Evolutionary conservation across 148 eudicot genomes (phyloP), one percentile per base, ranked within the genome.

Genomic region (Pharnaceum exiguum): DNA sequence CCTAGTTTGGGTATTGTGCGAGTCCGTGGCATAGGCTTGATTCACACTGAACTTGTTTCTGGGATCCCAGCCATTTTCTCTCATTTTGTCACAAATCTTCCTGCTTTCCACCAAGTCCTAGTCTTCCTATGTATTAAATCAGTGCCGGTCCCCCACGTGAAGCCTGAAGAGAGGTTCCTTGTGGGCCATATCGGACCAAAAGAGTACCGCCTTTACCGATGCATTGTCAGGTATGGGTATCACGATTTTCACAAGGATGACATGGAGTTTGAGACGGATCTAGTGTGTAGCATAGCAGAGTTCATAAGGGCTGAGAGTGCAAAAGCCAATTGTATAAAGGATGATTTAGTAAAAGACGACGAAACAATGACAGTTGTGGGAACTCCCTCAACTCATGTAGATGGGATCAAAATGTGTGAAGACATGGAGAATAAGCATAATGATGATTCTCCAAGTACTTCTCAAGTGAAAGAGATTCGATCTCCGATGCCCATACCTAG

Each of bases 11-110:
- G 99, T 55, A 78, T 93, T 9, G 96, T 89, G 2, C 71, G 99
- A 18, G 96, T 93, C 7, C 85, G 79, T 18, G 99, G 99, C 54
- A 75, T 93, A 9, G 99, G 99, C 15, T 82, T 93, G 48, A 78
- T 93, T 21, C 90, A 93, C 64, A 85, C 99, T 0, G 99, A 93
- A 71, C 96, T 93, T 6, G 95, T 83, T 2, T 82, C 99, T 0
- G 99, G 99, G 18, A 83, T 93, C 70, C 99, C 99, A 0, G 90
- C 91, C 10, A 89, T 88, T 40, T 93, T 93, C 80, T 85, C 96
- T 51, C 99, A 93, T 44, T 93, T 93, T 36, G 96, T 93, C 55
- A 86, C 99, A 49, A 88, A 93, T 69, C 95, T 88, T 36, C 99
- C 99, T 0, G 99, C 99, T 44, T 93, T 93, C 71, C 99, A 93